Evolutionary conservation across 23 red algal species (phyloP).

Genomic region (Gracilaria domingensis): DNA sequence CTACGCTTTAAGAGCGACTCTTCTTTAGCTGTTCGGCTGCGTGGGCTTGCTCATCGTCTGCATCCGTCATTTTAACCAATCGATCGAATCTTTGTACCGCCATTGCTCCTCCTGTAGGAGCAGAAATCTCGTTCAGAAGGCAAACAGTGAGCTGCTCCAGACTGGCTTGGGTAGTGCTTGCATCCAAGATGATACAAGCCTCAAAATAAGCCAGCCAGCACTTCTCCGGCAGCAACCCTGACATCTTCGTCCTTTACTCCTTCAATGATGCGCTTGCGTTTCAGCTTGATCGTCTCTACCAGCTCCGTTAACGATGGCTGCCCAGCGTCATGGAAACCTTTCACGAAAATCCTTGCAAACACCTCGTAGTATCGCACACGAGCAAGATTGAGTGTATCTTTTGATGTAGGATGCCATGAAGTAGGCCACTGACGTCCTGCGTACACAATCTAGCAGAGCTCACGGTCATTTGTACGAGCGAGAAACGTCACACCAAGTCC

Average conservation of each 20-base stretch:
- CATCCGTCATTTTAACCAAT: constrained; percentile 38
- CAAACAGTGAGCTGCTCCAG: constrained; percentile 10
- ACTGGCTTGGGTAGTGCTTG: constrained; percentile 4
- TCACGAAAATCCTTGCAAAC: constrained; percentile 62
- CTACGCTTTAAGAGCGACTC: too few species aligned
- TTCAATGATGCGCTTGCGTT: constrained; percentile 56
- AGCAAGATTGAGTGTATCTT: constrained; percentile 62
- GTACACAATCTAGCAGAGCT: constrained; percentile 68
- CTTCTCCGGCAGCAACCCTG: constrained; percentile 70
- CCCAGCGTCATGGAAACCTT: constrained; percentile 39
- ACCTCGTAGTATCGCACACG: constrained; percentile 74
- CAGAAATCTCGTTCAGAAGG: constrained; percentile 70
- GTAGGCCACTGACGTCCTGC: constrained; percentile 79
- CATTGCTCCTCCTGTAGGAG: constrained; percentile 71
- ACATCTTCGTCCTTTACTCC: constrained; percentile 79
- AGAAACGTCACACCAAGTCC: constrained; percentile 45
- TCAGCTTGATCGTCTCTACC: constrained; percentile 44
- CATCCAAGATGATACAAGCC: constrained; percentile 56
- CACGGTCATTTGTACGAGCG: constrained; percentile 66
- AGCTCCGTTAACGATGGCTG: constrained; percentile 49
- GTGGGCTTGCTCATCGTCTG: constrained; percentile 4
- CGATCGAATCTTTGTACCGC: constrained; percentile 69
- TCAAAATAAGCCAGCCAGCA: constrained; percentile 75
- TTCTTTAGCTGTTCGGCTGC: constrained; percentile 48
- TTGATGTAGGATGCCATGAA: constrained; percentile 78